phyloP scores from a whole-genome alignment of 2,329 filamentous ascomycete genomes.

The Xenoacremonium recifei region DNA sequence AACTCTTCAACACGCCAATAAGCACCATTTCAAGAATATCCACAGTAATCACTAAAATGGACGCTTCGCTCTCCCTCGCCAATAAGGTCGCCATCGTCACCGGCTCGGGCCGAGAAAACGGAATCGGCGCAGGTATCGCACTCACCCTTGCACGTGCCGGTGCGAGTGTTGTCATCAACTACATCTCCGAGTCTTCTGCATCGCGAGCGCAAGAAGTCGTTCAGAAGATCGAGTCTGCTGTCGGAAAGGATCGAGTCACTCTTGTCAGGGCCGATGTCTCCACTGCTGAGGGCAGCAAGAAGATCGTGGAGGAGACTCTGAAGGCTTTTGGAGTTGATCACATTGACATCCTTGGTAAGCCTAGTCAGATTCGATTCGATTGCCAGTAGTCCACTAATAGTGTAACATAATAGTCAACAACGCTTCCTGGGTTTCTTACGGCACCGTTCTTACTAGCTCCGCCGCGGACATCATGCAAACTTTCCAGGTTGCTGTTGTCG shows the following conservation, averaged over 20 bases:
- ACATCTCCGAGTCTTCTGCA: slow-evolving; percentile 32
- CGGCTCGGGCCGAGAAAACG: slow-evolving; percentile 38
- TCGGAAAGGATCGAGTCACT: slow-evolving; percentile 9
- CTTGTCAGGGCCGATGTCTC: slow-evolving; percentile 31
- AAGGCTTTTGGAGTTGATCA: slow-evolving; percentile 27
- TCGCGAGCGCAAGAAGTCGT: slow-evolving; percentile 28
- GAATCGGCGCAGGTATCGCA: slow-evolving; percentile 40
- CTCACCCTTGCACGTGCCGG: slow-evolving; percentile 34
- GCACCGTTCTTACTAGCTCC: slow-evolving; percentile 18
- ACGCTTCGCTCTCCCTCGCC: slow-evolving; percentile 30
- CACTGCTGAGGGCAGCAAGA: slow-evolving; percentile 24
- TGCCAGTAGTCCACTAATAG: no score
- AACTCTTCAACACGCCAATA: no score
- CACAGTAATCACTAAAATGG: no score
- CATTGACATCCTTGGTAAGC: slow-evolving; percentile 31
- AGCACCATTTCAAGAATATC: no score
- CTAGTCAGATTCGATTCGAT: not conserved
- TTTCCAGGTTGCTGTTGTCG: slow-evolving; percentile 31
- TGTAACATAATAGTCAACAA: slow-evolving; percentile 30
- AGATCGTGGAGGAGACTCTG: slow-evolving; percentile 32
- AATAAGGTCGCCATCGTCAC: slow-evolving; percentile 41
- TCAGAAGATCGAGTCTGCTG: slow-evolving; percentile 12
- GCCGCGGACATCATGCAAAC: slow-evolving; percentile 23
- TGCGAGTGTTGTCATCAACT: slow-evolving; percentile 36
- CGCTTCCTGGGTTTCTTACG: slow-evolving; percentile 17